Conservation (phyloP, 352 stramenopile species). For the Phytophthora pisi region DNA sequence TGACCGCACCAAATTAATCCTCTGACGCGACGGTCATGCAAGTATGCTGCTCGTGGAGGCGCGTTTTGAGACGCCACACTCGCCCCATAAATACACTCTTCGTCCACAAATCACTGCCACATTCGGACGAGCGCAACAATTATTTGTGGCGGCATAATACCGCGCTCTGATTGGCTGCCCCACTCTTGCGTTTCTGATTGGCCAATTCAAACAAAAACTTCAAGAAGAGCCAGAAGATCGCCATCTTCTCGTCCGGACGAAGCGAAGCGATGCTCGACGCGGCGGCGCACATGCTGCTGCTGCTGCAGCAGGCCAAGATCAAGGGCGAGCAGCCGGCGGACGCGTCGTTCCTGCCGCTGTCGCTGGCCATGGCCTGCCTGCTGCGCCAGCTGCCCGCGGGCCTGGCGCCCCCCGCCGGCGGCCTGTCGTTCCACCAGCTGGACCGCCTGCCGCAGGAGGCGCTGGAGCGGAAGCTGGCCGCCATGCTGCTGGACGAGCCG, state of each 20-base stretch:
- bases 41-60: too few species aligned
- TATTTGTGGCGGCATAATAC: too few species aligned
- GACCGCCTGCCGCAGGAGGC: conserved; percentile 41
- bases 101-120: too few species aligned
- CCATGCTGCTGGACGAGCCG: conserved; percentile 32
- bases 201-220: too few species aligned
- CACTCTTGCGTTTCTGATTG: too few species aligned
- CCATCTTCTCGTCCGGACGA: neutral
- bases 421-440: conserved; percentile 50
- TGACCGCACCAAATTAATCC: too few species aligned
- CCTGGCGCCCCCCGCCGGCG: conserved; percentile 39
- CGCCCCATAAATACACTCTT: too few species aligned
- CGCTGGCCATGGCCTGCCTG: conserved; percentile 53
- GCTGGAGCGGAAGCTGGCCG: conserved; percentile 40
- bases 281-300: conserved; percentile 49
- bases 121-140: too few species aligned
- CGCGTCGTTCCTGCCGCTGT: conserved; percentile 56
- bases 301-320: conserved; percentile 56
- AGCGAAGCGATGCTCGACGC: conserved; percentile 44
- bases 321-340: conserved; percentile 49
- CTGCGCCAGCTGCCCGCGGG: conserved; percentile 49
- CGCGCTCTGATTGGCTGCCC: too few species aligned
- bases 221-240: too few species aligned
- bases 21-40: too few species aligned
- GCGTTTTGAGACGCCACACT: too few species aligned